Percentiles rank a stretch among this genome's conserved stretches.
Conservation (phyloP, 2,329 filamentous ascomycete species). For the Colletotrichum karsti region DNA sequence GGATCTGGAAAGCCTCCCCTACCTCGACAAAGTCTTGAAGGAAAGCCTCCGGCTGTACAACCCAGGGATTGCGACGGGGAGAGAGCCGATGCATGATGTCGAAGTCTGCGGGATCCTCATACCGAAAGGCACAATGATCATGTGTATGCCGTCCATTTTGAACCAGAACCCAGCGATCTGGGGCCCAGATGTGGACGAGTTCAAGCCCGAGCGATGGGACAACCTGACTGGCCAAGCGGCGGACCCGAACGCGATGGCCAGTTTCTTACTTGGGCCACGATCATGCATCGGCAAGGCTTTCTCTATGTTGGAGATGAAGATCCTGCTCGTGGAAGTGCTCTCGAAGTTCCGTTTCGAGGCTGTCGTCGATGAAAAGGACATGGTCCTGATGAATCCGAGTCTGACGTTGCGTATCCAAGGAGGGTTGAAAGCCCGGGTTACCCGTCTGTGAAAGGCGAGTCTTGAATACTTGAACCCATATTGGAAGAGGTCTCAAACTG, state of each 20-base stretch:
- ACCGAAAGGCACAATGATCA: constrained; percentile 44
- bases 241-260: constrained; percentile 41
- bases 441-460: background rate
- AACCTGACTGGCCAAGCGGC: constrained; percentile 32
- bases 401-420: background rate
- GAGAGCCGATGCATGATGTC: constrained; percentile 41
- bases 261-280: constrained; percentile 46
- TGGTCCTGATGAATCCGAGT: constrained; percentile 27
- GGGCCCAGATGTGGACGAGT: constrained; percentile 45
- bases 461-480: too few species aligned
- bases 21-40: constrained; percentile 51
- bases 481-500: too few species aligned
- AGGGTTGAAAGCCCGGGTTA: background rate
- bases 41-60: constrained; percentile 52
- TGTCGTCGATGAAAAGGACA: constrained; percentile 31
- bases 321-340: constrained; percentile 42
- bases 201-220: constrained; percentile 48
- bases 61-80: constrained; percentile 43
- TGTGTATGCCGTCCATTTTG: constrained; percentile 44
- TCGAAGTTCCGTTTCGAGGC: constrained; percentile 39
- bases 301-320: constrained; percentile 47
- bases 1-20: constrained; percentile 45
- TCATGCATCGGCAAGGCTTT: constrained; percentile 47
- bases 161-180: constrained; percentile 46
- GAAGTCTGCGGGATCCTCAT: constrained; percentile 42